Evolutionary conservation across 2,329 filamentous ascomycete species (phyloP).

Genomic region (Plenodomus lindquistii): DNA sequence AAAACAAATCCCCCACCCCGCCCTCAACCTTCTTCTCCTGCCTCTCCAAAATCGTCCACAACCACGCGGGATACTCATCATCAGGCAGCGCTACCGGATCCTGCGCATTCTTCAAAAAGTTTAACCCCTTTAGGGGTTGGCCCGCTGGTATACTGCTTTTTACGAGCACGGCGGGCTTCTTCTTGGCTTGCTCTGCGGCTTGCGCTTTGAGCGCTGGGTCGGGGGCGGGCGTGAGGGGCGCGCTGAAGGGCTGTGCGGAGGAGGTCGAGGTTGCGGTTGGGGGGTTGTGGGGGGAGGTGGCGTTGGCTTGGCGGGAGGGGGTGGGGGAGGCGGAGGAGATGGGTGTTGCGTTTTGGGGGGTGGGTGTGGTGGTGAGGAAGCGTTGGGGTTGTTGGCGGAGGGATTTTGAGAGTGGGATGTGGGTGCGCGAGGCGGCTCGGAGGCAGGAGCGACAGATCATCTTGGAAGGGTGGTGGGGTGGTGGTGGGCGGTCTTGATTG

Average conservation of each 20-base stretch:
- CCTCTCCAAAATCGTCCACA: slow-evolving; percentile 72
- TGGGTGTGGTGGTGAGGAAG: slow-evolving; percentile 31
- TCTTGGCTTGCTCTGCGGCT: slow-evolving; percentile 28
- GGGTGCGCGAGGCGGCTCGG: slow-evolving; percentile 35
- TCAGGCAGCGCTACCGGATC: slow-evolving; percentile 77
- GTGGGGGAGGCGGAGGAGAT: slow-evolving; percentile 30
- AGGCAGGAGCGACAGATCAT: slow-evolving; percentile 49
- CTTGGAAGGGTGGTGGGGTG: slow-evolving; percentile 12
- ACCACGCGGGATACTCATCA: slow-evolving; percentile 76
- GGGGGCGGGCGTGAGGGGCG: slow-evolving; percentile 37
- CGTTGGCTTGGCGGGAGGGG: slow-evolving; percentile 27
- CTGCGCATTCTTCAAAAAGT: slow-evolving; percentile 72
- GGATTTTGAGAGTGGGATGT: slow-evolving; percentile 4
- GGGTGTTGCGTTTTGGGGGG: slow-evolving; percentile 28
- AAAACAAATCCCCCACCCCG: slow-evolving; percentile 74
- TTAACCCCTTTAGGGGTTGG: slow-evolving; percentile 72
- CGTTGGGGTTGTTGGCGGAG: slow-evolving; percentile 17
- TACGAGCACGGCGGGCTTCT: slow-evolving; percentile 36
- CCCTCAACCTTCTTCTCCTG: slow-evolving; percentile 59
- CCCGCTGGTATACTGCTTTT: slow-evolving; percentile 64
- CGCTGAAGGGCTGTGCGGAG: slow-evolving; percentile 52
- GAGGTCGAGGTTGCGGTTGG: slow-evolving; percentile 51
- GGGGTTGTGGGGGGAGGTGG: slow-evolving; percentile 33
- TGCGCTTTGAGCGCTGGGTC: slow-evolving; percentile 28
- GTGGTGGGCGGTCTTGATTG: not conserved